Conservation (phyloP, 1,139 yeast species). For the Entelexis paramagnoliae region DNA sequence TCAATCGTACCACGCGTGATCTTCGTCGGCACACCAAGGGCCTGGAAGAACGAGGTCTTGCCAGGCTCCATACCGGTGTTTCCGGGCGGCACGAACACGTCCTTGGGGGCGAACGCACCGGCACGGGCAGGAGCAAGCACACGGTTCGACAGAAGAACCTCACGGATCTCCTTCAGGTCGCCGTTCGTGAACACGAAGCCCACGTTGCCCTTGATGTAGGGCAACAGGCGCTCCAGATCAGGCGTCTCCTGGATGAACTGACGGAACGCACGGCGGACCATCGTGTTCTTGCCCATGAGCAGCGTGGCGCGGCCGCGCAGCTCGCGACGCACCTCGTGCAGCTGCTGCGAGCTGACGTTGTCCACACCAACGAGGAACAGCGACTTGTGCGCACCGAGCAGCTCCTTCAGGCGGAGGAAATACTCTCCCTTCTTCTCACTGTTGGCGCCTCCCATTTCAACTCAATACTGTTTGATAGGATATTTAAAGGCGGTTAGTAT, state of each 20-base stretch:
- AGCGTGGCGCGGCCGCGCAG: constrained; percentile 92
- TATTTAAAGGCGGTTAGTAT: constrained; percentile 59
- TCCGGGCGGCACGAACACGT: constrained; percentile 96
- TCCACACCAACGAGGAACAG: constrained; percentile 98
- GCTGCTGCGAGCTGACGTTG: constrained; percentile 98
- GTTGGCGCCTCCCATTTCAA: constrained; percentile 87
- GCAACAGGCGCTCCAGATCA: constrained; percentile 90
- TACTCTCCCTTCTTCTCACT: constrained; percentile 96
- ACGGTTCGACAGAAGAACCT: constrained; percentile 74
- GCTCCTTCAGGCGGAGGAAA: constrained; percentile 89
- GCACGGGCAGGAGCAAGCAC: constrained; percentile 99
- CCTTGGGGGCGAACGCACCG: constrained; percentile 98
- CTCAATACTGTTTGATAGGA: constrained; percentile 43
- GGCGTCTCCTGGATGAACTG: constrained; percentile 90
- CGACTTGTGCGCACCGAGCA: constrained; percentile 94
- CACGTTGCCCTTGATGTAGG: constrained; percentile 93
- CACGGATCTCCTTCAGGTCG: constrained; percentile 89
- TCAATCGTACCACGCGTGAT: constrained; percentile 99
- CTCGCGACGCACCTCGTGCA: constrained; percentile 98
- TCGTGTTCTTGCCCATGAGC: constrained; percentile 99
- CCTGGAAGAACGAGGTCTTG: constrained; percentile 99
- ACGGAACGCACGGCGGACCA: constrained; percentile 99
- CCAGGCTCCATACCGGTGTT: constrained; percentile 99
- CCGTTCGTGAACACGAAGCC: constrained; percentile 99
- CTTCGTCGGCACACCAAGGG: constrained; percentile 99